phyloP scores from a whole-genome alignment of 2,329 filamentous ascomycete genomes.

The Pseudogymnoascus sp. region DNA sequence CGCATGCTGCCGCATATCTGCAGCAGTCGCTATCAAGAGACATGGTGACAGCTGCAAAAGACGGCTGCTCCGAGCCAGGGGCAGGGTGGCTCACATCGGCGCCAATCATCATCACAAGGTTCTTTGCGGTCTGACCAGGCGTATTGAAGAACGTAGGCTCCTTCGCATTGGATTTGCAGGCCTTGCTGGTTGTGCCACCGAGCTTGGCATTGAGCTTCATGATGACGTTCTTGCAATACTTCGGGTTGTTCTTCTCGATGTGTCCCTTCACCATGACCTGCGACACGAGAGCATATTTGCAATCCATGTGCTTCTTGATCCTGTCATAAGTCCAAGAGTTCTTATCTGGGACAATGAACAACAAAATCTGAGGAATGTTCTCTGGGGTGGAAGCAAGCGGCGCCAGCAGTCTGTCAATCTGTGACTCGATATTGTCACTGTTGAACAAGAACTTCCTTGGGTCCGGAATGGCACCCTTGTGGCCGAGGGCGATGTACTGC shows the following conservation, averaged over 20 bases:
- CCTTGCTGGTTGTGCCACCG: slow-evolving; percentile 65
- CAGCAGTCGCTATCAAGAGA: slow-evolving; percentile 66
- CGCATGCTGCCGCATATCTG: slow-evolving; percentile 70
- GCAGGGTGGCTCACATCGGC: slow-evolving; percentile 83
- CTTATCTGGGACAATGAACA: slow-evolving; percentile 70
- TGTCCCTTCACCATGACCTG: slow-evolving; percentile 73
- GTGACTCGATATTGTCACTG: slow-evolving; percentile 9
- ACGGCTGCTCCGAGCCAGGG: slow-evolving; percentile 60
- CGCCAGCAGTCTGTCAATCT: background rate
- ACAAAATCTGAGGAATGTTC: slow-evolving; percentile 61
- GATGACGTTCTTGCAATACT: slow-evolving; percentile 88
- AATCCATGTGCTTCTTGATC: slow-evolving; percentile 85
- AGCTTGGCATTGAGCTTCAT: slow-evolving; percentile 98
- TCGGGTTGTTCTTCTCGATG: slow-evolving; percentile 61
- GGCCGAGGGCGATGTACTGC: slow-evolving; percentile 57
- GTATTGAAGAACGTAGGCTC: background rate
- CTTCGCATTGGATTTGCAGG: slow-evolving; percentile 13
- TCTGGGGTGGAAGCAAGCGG: background rate
- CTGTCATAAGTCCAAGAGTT: slow-evolving; percentile 70
- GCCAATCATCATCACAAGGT: slow-evolving; percentile 69
- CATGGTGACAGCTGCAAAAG: slow-evolving; percentile 82
- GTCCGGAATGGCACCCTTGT: slow-evolving; percentile 35
- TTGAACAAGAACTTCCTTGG: slow-evolving; percentile 2
- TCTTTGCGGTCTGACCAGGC: background rate
- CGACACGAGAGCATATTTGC: slow-evolving; percentile 73